These are phyloP conservation scores for Botrytis cinerea DNA, from an alignment of 2,329 filamentous ascomycete genomes.

Conservation along the genomic window DNA sequence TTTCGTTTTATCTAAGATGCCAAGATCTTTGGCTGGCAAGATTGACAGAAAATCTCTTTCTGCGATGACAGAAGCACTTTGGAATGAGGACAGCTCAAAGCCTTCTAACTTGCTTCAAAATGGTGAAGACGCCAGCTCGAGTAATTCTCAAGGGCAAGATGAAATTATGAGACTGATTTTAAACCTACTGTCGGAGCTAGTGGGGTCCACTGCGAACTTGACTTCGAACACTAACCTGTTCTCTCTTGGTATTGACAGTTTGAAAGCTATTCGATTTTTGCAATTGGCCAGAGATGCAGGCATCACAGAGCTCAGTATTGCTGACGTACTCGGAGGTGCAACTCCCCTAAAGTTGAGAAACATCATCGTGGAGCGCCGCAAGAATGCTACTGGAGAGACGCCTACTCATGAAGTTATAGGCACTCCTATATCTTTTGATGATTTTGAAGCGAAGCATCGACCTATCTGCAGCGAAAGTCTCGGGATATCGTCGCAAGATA, in stretches of 20 bases:
- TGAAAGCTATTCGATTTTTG: conserved; percentile 14
- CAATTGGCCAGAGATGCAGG: conserved; percentile 13
- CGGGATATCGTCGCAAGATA: not conserved
- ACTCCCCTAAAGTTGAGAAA: conserved; percentile 1
- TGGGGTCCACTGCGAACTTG: not conserved
- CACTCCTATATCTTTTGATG: not conserved
- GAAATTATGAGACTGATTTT: not conserved
- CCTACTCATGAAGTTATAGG: not conserved
- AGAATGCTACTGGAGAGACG: not conserved
- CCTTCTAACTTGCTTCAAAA: not conserved
- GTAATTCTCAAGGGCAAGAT: not conserved
- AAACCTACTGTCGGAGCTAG: not conserved
- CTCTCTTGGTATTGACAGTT: conserved; percentile 10
- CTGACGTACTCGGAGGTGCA: conserved; percentile 14
- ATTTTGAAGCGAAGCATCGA: not conserved
- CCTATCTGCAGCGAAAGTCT: not conserved
- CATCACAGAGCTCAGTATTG: conserved; percentile 10
- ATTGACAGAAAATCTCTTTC: conserved; percentile 16
- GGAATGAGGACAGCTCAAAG: not conserved
- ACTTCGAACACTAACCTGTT: conserved; percentile 6
- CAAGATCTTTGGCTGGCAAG: conserved; percentile 18
- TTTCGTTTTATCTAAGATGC: conserved; percentile 10
- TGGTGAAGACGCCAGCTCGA: not conserved
- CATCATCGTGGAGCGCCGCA: not conserved
- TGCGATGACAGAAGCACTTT: not conserved